Conservation (phyloP, 345 rosid species). For the Kernera saxatilis region DNA sequence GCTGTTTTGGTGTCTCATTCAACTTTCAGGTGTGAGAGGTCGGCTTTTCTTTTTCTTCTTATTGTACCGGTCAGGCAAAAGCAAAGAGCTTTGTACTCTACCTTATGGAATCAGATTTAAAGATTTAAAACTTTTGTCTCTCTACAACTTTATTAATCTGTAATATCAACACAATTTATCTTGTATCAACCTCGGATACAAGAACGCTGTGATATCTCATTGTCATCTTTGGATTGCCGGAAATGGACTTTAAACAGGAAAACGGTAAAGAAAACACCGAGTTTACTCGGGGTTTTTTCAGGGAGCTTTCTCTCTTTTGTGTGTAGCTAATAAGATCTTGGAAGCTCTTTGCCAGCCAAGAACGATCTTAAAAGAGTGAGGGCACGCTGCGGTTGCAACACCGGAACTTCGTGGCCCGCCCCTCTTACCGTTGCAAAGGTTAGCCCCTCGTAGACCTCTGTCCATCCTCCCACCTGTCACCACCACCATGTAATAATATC, state of each 20-base stretch:
- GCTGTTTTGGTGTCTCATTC: constrained; percentile 5
- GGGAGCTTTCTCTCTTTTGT: neutral
- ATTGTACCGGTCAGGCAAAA: constrained; percentile 11
- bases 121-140: neutral
- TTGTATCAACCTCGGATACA: neutral
- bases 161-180: neutral
- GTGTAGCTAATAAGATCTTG: constrained; percentile 30
- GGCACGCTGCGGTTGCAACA: constrained; percentile 39
- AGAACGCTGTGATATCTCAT: neutral
- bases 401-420: constrained; percentile 53
- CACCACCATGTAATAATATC: neutral
- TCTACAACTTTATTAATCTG: neutral
- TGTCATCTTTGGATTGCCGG: neutral
- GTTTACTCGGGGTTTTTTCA: neutral
- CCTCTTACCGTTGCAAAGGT: constrained; percentile 54
- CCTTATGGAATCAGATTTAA: constrained; percentile 16
- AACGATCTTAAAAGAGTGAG: constrained; percentile 44
- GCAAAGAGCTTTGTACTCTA: constrained; percentile 12
- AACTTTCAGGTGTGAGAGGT: constrained; percentile 15
- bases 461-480: constrained; percentile 75
- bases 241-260: neutral
- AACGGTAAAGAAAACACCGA: neutral
- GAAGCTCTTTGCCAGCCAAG: constrained; percentile 44
- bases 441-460: constrained; percentile 50
- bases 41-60: neutral